Conservation (phyloP, 2,329 filamentous ascomycete species). For the Tricladium varicosporioides region DNA sequence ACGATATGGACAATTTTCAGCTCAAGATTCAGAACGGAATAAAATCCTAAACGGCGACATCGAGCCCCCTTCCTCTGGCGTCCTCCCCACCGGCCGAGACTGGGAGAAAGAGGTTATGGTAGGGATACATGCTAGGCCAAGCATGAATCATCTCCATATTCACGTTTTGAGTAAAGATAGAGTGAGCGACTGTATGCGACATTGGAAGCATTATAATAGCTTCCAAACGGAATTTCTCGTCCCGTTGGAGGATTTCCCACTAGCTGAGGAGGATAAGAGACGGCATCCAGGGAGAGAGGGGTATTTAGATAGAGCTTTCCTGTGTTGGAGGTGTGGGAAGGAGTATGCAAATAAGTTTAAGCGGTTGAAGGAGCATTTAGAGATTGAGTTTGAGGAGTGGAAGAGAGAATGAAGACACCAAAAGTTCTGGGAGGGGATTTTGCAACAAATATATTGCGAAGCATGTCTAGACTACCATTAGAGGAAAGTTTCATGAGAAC, state of each 20-base stretch:
- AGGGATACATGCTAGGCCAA: conserved; percentile 84
- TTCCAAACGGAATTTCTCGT: conserved; percentile 87
- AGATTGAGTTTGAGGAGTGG: conserved; percentile 74
- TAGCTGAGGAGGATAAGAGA: conserved; percentile 63
- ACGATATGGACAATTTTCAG: conserved; percentile 61
- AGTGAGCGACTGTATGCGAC: conserved; percentile 67
- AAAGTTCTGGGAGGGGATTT: too few relatives aligned
- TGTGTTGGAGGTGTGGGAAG: conserved; percentile 80
- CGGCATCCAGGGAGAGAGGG: conserved; percentile 53
- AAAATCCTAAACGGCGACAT: conserved; percentile 60
- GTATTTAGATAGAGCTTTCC: conserved; percentile 64
- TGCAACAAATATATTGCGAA: too few relatives aligned
- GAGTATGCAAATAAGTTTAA: conserved; percentile 74
- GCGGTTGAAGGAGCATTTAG: conserved; percentile 72
- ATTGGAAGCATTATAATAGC: conserved; percentile 88
- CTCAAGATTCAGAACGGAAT: conserved; percentile 60
- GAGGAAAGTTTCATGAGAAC: too few relatives aligned
- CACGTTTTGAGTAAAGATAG: conserved; percentile 84
- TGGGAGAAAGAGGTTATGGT: conserved; percentile 73
- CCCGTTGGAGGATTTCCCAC: conserved; percentile 73
- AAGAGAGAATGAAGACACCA: conserved; percentile 52
- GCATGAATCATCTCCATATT: conserved; percentile 89
- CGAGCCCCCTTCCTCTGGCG: conserved; percentile 44
- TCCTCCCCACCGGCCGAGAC: conserved; percentile 70
- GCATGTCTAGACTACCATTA: too few relatives aligned